Percentiles rank a stretch among this genome's conserved stretches.
Conservation (phyloP, 2,329 filamentous ascomycete species). For the Exophiala lecanii-corni region DNA sequence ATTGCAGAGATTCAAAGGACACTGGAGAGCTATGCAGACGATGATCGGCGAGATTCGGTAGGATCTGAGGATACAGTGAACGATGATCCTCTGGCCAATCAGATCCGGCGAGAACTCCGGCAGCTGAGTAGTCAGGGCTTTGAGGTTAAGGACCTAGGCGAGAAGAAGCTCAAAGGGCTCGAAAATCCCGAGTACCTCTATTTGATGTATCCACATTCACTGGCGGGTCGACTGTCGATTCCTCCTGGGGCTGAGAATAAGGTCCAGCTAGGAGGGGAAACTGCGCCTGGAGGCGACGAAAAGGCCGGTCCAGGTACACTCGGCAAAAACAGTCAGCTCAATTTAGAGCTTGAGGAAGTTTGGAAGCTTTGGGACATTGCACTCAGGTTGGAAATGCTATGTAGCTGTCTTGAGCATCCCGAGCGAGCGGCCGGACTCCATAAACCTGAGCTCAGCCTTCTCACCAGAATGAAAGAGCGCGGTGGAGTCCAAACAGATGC, state of each 20-base stretch:
- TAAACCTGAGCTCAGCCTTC: conserved; percentile 74
- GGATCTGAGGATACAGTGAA: conserved; percentile 70
- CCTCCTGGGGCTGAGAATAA: conserved; percentile 26
- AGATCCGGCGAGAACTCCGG: conserved; percentile 81
- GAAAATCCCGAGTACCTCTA: conserved; percentile 97
- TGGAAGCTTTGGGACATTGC: conserved; percentile 90
- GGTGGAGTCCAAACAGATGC: conserved; percentile 84
- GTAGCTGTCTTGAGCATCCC: conserved; percentile 74
- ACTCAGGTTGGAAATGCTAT: conserved; percentile 86
- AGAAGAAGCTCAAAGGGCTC: conserved; percentile 90
- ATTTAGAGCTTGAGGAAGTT: conserved; percentile 78
- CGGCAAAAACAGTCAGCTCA: conserved; percentile 59
- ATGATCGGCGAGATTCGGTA: conserved; percentile 64
- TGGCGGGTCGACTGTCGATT: conserved; percentile 62
- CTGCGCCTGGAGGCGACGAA: conserved; percentile 26
- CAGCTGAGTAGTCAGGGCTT: conserved; percentile 88
- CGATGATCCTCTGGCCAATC: conserved; percentile 67
- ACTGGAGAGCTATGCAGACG: conserved; percentile 82
- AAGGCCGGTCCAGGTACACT: conserved; percentile 55
- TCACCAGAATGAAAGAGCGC: conserved; percentile 67
- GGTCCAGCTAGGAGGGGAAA: conserved; percentile 36
- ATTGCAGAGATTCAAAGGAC: conserved; percentile 92
- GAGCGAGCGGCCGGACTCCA: conserved; percentile 55
- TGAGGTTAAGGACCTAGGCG: conserved; percentile 92
- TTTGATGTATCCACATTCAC: conserved; percentile 85